A percentile compares a stretch with the other conserved stretches of the same genome.
phyloP scores from a whole-genome alignment of 805 yeast species.

The Monosporozyma aerobia region DNA sequence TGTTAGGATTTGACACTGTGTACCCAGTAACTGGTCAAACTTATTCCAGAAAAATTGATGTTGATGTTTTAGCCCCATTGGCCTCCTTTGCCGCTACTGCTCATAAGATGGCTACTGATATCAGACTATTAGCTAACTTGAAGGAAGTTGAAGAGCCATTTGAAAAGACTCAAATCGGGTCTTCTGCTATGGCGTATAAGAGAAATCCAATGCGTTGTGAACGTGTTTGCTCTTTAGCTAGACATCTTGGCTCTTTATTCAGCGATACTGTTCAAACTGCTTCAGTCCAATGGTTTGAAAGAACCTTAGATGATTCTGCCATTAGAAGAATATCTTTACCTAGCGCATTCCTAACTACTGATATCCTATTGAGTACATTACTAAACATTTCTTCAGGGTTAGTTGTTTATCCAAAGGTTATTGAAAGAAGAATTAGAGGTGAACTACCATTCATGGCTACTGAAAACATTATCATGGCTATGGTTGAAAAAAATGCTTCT shows the following conservation, averaged over 20 bases:
- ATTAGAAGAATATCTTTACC: conserved; percentile 95
- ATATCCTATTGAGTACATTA: conserved; percentile 81
- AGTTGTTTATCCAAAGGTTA: conserved; percentile 97
- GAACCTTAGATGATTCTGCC: conserved; percentile 96
- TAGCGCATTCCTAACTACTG: conserved; percentile 92
- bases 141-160: conserved; percentile 98
- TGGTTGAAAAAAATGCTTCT: conserved; percentile 96
- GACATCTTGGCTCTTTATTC: conserved; percentile 87
- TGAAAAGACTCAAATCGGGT: conserved; percentile 97
- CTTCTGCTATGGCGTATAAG: conserved; percentile 98
- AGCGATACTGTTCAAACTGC: conserved; percentile 95
- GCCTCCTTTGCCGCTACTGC: conserved; percentile 93
- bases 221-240: conserved; percentile 95
- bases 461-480: conserved; percentile 97
- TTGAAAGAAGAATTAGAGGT: conserved; percentile 87
- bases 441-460: conserved; percentile 99
- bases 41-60: conserved; percentile 96
- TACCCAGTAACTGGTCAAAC: conserved; percentile 99
- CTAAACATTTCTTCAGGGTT: conserved; percentile 88
- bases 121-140: conserved; percentile 89
- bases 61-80: conserved; percentile 85
- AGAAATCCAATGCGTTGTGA: conserved; percentile 99
- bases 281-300: conserved; percentile 98
- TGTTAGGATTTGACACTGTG: conserved; percentile 87
- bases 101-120: conserved; percentile 96